Conservation (phyloP, 1,284 basidiomycete genomes). For the Apiotrichum siamense region DNA sequence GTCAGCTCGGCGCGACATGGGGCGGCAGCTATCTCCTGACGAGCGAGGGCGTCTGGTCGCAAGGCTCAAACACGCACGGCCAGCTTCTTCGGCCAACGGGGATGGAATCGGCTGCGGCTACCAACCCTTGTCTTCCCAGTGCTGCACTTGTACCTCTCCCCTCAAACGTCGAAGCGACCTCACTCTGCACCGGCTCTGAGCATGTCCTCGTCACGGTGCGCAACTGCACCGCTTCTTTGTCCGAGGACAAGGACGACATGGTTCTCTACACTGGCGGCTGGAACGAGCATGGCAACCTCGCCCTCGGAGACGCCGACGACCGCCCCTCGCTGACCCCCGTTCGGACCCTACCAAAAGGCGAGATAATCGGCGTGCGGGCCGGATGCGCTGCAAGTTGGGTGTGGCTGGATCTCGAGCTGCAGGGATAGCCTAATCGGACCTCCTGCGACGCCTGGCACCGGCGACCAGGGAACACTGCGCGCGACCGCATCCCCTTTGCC, state of each 20-base stretch:
- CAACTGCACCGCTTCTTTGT: neutral
- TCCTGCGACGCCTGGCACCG: too few relatives aligned
- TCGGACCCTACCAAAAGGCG: neutral
- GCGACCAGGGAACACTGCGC: too few relatives aligned
- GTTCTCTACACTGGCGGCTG: conserved; percentile 86
- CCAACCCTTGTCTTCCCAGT: too few relatives aligned
- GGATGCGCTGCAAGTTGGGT: conserved; percentile 16
- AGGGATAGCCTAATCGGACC: too few relatives aligned
- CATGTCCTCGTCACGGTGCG: conserved; percentile 56
- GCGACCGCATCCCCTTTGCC: too few relatives aligned
- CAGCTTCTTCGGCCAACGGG: conserved; percentile 53
- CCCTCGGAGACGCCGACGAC: conserved; percentile 55
- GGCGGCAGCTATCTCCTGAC: conserved; percentile 63
- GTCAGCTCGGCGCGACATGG: conserved; percentile 64
- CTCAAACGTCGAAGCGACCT: neutral
- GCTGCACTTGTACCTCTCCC: conserved; percentile 2
- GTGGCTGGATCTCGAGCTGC: neutral
- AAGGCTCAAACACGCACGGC: conserved; percentile 62
- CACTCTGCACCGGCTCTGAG: conserved; percentile 68
- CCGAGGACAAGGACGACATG: neutral
- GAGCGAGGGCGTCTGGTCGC: conserved; percentile 48
- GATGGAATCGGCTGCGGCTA: neutral
- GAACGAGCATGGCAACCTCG: conserved; percentile 93
- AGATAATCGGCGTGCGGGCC: neutral
- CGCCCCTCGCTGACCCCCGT: conserved; percentile 50